Percentiles rank a stretch among this genome's conserved stretches.
Conservation (phyloP, 129 eudicot species). For the Smallanthus sonchifolius region DNA sequence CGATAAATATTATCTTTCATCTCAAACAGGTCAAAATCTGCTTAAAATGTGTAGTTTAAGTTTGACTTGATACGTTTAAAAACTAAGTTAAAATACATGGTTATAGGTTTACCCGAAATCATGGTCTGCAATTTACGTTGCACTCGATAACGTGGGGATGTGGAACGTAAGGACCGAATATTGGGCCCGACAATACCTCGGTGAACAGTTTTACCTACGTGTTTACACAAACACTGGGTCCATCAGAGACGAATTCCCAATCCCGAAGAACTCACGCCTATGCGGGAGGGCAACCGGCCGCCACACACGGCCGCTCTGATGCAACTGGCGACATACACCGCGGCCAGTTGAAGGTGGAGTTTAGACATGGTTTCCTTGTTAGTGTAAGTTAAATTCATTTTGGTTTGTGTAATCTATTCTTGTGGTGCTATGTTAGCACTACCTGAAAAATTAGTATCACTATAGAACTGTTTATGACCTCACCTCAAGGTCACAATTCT, state of each 20-base stretch:
- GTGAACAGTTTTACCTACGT: constrained; percentile 79
- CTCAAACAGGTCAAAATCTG: not conserved
- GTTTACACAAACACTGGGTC: constrained; percentile 75
- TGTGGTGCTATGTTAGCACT: constrained; percentile 56
- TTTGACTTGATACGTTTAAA: not conserved
- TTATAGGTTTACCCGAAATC: constrained; percentile 81
- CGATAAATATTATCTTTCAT: not conserved
- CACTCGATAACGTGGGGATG: constrained; percentile 94
- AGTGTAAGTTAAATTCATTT: constrained; percentile 30
- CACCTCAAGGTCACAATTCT: constrained; percentile 84
- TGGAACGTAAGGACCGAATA: constrained; percentile 83
- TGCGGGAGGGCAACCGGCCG: constrained; percentile 82
- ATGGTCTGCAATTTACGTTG: constrained; percentile 80
- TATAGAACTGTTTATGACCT: constrained; percentile 54
- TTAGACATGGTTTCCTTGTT: constrained; percentile 16
- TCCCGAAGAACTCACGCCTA: constrained; percentile 79
- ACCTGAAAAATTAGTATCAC: constrained; percentile 27
- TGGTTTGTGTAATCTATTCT: constrained; percentile 33
- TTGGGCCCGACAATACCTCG: constrained; percentile 93
- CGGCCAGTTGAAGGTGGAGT: not conserved
- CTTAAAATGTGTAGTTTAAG: not conserved
- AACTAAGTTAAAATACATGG: not conserved
- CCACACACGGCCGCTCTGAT: constrained; percentile 76
- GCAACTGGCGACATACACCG: not conserved
- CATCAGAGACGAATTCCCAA: constrained; percentile 81